Evolutionary conservation across 2,329 filamentous ascomycete genomes (phyloP).

Genomic region (Chaetomiaceae sp.): DNA sequence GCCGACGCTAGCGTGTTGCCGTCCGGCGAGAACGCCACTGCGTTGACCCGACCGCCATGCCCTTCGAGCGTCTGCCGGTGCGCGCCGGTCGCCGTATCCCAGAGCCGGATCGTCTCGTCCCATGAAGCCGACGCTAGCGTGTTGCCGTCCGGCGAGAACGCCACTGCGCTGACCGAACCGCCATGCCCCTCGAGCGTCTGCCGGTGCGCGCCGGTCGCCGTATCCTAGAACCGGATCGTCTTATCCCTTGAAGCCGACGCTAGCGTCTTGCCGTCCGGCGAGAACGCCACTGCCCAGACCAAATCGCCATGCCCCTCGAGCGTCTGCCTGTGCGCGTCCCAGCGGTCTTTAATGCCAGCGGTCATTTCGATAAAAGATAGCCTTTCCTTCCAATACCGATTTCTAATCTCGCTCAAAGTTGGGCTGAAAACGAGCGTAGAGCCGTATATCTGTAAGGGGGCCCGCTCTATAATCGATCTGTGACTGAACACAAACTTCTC

Average conservation of each 20-base stretch:
- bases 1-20: too few relatives aligned
- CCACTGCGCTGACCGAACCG: too few relatives aligned
- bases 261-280: conserved; percentile 11
- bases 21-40: too few relatives aligned
- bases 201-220: too few relatives aligned
- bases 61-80: too few relatives aligned
- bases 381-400: background rate
- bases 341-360: background rate
- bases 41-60: too few relatives aligned
- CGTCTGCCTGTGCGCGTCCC: conserved; percentile 6
- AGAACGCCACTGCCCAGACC: background rate
- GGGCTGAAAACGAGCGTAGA: conserved; percentile 14
- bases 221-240: conserved; percentile 1
- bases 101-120: too few relatives aligned
- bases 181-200: too few relatives aligned
- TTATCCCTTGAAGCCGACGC: background rate
- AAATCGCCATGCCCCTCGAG: background rate
- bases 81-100: too few relatives aligned
- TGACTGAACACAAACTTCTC: conserved; percentile 3
- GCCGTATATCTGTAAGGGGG: conserved; percentile 17
- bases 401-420: conserved; percentile 8
- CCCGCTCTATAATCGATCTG: conserved; percentile 6
- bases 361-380: conserved; percentile 2
- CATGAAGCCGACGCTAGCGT: too few relatives aligned
- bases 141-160: too few relatives aligned